Percentiles rank a stretch among this genome's conserved stretches.
Conservation (phyloP, 2,329 filamentous ascomycete species). For the Colletotrichum sp. region DNA sequence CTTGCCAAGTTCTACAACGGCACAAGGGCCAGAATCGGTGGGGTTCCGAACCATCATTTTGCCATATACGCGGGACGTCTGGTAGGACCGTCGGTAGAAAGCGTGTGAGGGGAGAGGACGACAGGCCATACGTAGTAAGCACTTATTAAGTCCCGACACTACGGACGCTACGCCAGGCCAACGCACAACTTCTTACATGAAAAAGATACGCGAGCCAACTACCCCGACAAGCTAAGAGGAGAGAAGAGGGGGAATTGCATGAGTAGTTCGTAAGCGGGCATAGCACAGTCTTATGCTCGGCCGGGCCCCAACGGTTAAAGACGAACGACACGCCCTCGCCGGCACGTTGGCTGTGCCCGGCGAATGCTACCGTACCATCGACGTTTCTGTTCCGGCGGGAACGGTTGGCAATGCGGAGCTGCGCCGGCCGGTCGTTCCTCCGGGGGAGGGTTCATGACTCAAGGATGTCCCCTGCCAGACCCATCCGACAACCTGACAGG, state of each 20-base stretch:
- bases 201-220: neutral
- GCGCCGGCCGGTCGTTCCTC: neutral
- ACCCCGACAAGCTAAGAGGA: neutral
- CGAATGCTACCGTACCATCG: constrained; percentile 6
- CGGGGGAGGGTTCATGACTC: constrained; percentile 6
- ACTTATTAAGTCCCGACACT: neutral
- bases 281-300: neutral
- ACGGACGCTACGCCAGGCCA: neutral
- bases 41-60: neutral
- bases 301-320: neutral
- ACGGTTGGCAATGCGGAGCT: neutral
- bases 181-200: neutral
- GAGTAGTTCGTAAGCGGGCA: neutral
- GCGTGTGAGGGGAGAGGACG: neutral
- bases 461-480: neutral
- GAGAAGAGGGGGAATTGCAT: neutral
- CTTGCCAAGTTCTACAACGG: neutral
- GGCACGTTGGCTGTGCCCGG: neutral
- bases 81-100: neutral
- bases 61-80: neutral
- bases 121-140: neutral
- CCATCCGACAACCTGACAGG: neutral
- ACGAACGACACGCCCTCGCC: neutral
- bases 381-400: neutral
- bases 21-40: neutral